A percentile compares a stretch with the other conserved stretches of the same genome.
Conservation (phyloP, 176 grass and related monocot species). For the Alloteropsis semialata region DNA sequence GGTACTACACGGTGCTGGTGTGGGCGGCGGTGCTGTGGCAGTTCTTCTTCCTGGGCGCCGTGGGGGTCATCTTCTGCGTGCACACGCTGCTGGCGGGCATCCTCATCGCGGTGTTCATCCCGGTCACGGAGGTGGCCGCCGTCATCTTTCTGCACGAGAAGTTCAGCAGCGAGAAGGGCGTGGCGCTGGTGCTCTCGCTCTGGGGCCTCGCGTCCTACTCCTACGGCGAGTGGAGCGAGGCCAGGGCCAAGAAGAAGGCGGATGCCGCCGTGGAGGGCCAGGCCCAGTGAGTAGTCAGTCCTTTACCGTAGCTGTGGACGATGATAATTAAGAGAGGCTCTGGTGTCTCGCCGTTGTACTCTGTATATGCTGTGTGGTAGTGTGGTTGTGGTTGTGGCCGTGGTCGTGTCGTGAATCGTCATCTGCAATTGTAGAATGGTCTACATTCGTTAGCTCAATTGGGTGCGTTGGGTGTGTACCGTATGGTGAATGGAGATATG, state of each 20-base stretch:
- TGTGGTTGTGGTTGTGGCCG: not conserved
- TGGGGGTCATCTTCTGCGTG: slow-evolving; percentile 70
- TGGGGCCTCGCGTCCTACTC: slow-evolving; percentile 83
- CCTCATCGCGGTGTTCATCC: slow-evolving; percentile 66
- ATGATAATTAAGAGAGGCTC: not conserved
- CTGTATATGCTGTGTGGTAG: not conserved
- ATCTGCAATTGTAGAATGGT: not conserved
- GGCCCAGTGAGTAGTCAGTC: not conserved
- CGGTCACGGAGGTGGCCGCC: slow-evolving; percentile 49
- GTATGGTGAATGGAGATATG: not conserved
- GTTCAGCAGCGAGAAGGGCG: slow-evolving; percentile 66
- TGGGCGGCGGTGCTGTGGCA: slow-evolving; percentile 46
- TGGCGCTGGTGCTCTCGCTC: slow-evolving; percentile 59
- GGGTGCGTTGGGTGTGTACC: not conserved
- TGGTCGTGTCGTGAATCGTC: not conserved
- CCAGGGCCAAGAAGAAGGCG: slow-evolving; percentile 26
- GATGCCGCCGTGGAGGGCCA: not conserved
- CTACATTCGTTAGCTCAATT: not conserved
- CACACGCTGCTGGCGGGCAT: slow-evolving; percentile 66
- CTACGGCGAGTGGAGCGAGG: slow-evolving; percentile 54
- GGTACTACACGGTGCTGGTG: slow-evolving; percentile 53
- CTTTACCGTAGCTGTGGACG: not conserved
- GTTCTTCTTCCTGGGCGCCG: slow-evolving; percentile 63
- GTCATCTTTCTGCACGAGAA: slow-evolving; percentile 69
- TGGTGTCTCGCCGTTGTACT: not conserved